Base-by-base conservation (phyloP, 2,329 filamentous ascomycete species). In the Calonectria crousiana region DNA sequence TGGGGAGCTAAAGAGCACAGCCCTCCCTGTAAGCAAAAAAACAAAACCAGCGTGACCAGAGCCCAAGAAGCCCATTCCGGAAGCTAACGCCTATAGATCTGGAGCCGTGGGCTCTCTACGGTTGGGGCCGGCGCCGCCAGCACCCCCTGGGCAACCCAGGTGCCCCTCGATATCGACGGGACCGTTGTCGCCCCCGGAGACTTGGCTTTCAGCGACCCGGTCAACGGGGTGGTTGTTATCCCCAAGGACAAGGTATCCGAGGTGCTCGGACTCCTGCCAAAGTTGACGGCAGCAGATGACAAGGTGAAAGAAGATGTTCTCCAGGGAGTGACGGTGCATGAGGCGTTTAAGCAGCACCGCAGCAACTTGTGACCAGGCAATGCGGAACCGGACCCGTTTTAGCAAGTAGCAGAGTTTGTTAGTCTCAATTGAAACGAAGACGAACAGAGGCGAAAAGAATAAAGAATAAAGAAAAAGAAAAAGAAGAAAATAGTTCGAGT, bases 181-280 rank as follows among this genome's bases (percentile, higher is more conserved):
- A 85, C 86, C 52, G 73, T 83, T 44, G 82, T 89, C 64, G 81
- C 77, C 23, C 87, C 85, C 82, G 92, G 93, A 10, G 94, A 95
- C 82, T 88, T 95, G 47, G 87, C 94, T 58, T 92, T 95, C 83
- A 90, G 91, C 71, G 94, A 95, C 81, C 89, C 91, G 6, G 85
- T 86, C n/a, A 93, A 95, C 76, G 94, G 93, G 0, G 90, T 93
- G 1, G 93, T 94, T 16, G 88, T 91, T 34, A 93, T 95, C 72
- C 94, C 94, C 1, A 85, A 86, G 62, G 88, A 88, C 41, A 90
- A 91, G 78, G 82, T 95, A 13, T 86, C 88, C 14, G 88, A 89
- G 62, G 90, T 95, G 26, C 80, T 94, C 16, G 89, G 90, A 64
- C 80, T 95, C 76, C 86, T 93, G 77, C 92, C 92, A 74, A 72